Evolutionary conservation across 495 filamentous ascomycete species (phyloP).

Genomic region (Patellaria atrata): DNA sequence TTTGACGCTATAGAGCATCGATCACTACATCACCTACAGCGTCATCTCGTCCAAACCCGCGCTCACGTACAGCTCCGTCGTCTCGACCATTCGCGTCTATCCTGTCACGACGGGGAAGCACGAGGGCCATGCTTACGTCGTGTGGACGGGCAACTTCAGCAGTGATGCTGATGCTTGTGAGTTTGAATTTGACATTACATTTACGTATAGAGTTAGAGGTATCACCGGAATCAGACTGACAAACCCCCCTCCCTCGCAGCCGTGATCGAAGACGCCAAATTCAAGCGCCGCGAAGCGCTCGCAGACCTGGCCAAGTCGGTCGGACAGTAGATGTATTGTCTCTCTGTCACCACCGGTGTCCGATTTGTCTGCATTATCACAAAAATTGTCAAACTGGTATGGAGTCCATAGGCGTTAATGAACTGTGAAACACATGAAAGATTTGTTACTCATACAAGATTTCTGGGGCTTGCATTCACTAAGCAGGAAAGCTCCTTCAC

Average conservation of each 20-base stretch:
- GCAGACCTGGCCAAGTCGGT: constrained; percentile 45
- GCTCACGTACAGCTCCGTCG: constrained; percentile 43
- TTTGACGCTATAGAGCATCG: constrained; percentile 35
- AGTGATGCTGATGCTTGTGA: constrained; percentile 53
- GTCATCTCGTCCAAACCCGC: constrained; percentile 47
- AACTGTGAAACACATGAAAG: too few relatives aligned
- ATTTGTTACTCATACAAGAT: too few relatives aligned
- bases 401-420: too few relatives aligned
- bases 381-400: too few relatives aligned
- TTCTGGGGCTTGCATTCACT: too few relatives aligned
- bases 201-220: too few relatives aligned
- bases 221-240: constrained; percentile 1
- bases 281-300: constrained; percentile 55
- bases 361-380: too few relatives aligned
- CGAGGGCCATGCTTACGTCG: constrained; percentile 45
- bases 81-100: constrained; percentile 48
- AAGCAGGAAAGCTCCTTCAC: too few relatives aligned
- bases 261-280: constrained; percentile 56
- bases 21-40: constrained; percentile 57
- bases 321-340: constrained; percentile 25
- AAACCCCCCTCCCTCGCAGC: constrained; percentile 24
- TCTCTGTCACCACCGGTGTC: too few relatives aligned
- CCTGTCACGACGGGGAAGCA: constrained; percentile 43
- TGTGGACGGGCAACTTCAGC: constrained; percentile 50
- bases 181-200: constrained; percentile 14